Base-by-base conservation (phyloP, 2,329 filamentous ascomycete genomes). In the Bimuria novae-zelandiae region DNA sequence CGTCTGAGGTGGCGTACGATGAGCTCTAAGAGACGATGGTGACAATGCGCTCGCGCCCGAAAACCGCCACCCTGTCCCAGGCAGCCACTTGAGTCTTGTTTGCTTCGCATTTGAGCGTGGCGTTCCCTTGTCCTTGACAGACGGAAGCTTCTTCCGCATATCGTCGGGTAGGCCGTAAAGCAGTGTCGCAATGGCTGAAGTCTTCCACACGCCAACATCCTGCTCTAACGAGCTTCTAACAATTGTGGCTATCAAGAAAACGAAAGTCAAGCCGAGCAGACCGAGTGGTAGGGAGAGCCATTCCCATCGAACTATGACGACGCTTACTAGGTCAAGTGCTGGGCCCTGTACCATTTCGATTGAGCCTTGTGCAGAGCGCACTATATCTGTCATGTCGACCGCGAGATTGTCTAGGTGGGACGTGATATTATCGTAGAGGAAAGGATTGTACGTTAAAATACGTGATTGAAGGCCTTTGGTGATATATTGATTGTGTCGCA, bases 261-360 rank as follows among this genome's bases (percentile, higher is more conserved):
- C 14, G 8, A 63, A 48, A 5, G 55, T 58, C 1, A 67, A 29
- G 2, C 41, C 29, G 5, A 63, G 42, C 3, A 69, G 40, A 1
- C 46, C 49, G 21, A 60, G 49, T 21, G 64, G 65, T 14, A 68
- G 59, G 0, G 53, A 25, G 21, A 69, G 50, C 65, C 65, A 69
- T 25, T n/a, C 49, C 63, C 60, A 69, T 23, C 59, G 52, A 2
- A 69, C 65, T 8, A 61, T 47, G 0, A 69, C 57, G 41, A 58
- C 60, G 1, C 54, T 64, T 23, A 62, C 53, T 14, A 43, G 49
- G 17, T 53, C 49, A 41, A 50, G 57, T 2, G 54, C 44, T 14
- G 22, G 16, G 32, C 59, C 59, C 16, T 36, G 32, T 0, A 63
- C 55, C 22, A 37, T 51, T 12, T 61, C 57, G 1, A 44, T 41